A percentile compares a stretch with the other conserved stretches of the same genome.
These are phyloP conservation scores for Fallopia convolvulus DNA, from an alignment of 148 eudicot species.

Conservation along the genomic window DNA sequence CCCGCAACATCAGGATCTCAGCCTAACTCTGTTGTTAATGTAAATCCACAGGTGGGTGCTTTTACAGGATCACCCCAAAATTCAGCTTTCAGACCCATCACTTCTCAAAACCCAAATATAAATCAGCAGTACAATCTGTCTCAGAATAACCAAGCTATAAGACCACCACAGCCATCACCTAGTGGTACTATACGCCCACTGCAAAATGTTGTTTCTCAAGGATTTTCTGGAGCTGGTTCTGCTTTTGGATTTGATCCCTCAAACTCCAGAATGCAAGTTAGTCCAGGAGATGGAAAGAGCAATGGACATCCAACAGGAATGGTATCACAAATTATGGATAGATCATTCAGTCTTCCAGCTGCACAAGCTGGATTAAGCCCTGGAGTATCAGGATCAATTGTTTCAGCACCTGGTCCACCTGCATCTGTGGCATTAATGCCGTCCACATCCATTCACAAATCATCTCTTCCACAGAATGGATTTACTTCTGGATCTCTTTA, in stretches of 20 bases:
- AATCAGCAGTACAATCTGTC: slow-evolving; percentile 38
- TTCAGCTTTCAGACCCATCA: slow-evolving; percentile 31
- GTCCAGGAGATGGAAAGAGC: slow-evolving; percentile 34
- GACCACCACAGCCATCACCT: slow-evolving; percentile 49
- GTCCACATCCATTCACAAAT: slow-evolving; percentile 28
- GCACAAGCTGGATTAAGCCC: slow-evolving; percentile 34
- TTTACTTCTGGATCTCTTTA: slow-evolving; percentile 43
- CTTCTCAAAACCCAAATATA: slow-evolving; percentile 26
- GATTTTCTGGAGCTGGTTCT: slow-evolving; percentile 36
- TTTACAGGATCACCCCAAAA: slow-evolving; percentile 30
- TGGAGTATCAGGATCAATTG: slow-evolving; percentile 19
- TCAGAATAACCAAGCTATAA: slow-evolving; percentile 43
- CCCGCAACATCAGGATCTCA: slow-evolving; percentile 41
- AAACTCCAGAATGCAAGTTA: slow-evolving; percentile 26
- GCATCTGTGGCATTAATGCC: slow-evolving; percentile 25
- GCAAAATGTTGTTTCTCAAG: slow-evolving; percentile 43
- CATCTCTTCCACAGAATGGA: slow-evolving; percentile 61
- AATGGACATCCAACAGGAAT: slow-evolving; percentile 30
- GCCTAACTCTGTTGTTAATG: slow-evolving; percentile 29
- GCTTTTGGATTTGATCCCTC: slow-evolving; percentile 23
- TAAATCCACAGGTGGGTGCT: slow-evolving; percentile 30
- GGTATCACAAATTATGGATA: slow-evolving; percentile 27
- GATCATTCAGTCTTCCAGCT: slow-evolving; percentile 28
- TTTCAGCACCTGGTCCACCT: slow-evolving; percentile 38
- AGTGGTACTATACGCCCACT: slow-evolving; percentile 32